Percentiles rank a stretch among this genome's conserved stretches.
Conservation (phyloP, 208 protist genomes). For the Leishmania gerbilli region DNA sequence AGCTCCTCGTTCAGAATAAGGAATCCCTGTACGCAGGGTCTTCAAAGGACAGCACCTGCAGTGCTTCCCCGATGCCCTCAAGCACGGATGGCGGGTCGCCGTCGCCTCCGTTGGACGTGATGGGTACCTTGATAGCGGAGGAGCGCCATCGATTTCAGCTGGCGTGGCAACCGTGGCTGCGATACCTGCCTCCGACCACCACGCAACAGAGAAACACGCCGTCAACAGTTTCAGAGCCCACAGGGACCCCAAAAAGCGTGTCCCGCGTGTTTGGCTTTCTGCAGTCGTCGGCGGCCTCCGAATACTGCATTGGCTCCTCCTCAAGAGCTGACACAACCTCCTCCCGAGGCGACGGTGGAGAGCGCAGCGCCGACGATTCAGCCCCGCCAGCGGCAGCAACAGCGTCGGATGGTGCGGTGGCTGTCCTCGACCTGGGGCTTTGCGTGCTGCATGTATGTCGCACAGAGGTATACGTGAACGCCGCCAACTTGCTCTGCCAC, state of each 20-base stretch:
- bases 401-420: background rate
- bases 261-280: background rate
- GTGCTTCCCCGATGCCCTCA: background rate
- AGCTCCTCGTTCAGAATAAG: background rate
- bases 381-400: background rate
- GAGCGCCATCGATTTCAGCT: constrained; percentile 1
- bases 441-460: constrained; percentile 1
- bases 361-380: background rate
- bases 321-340: background rate
- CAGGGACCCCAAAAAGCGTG: background rate
- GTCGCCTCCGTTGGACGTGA: background rate
- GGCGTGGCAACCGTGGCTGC: constrained; percentile 19
- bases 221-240: too few species aligned
- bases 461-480: constrained; percentile 23
- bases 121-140: constrained; percentile 1
- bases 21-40: background rate
- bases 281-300: background rate
- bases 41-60: background rate
- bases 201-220: too few species aligned
- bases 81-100: background rate
- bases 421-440: constrained; percentile 10
- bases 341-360: background rate
- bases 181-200: constrained; percentile 10
- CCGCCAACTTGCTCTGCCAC: constrained; percentile 6
- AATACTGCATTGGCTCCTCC: constrained; percentile 2